Conservation (phyloP, 352 stramenopile genomes). For the Aphanomyces euteiches region DNA sequence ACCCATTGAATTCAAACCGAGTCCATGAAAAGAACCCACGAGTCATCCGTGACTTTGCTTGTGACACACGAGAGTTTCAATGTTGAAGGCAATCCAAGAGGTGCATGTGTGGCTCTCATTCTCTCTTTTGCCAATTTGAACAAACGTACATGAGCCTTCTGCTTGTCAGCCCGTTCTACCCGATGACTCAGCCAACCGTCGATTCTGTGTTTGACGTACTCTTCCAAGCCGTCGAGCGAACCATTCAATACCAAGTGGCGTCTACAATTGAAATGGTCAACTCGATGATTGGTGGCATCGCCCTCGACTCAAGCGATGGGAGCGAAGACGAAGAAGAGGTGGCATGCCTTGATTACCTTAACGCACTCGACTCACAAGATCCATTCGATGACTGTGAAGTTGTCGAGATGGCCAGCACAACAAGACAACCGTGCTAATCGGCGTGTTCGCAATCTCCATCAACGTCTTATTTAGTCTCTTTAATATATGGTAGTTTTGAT, state of each 20-base stretch:
- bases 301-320: background rate
- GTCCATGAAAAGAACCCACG: no score
- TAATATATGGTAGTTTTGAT: no score
- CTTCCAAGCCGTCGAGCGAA: background rate
- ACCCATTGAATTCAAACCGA: no score
- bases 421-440: background rate
- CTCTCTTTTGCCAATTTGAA: no score
- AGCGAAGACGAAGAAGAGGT: background rate
- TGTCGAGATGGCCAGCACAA: background rate
- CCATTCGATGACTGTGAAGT: background rate
- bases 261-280: background rate
- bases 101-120: no score
- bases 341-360: background rate
- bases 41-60: no score
- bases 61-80: no score
- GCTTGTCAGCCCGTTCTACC: background rate
- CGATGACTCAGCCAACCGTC: background rate
- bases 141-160: no score
- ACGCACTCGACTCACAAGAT: background rate
- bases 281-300: background rate
- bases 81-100: no score
- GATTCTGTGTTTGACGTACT: background rate
- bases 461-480: no score
- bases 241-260: background rate
- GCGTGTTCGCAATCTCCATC: background rate